phyloP scores from a whole-genome alignment of 192 early-diverging fungal species.

The Lobulomyces angularis region DNA sequence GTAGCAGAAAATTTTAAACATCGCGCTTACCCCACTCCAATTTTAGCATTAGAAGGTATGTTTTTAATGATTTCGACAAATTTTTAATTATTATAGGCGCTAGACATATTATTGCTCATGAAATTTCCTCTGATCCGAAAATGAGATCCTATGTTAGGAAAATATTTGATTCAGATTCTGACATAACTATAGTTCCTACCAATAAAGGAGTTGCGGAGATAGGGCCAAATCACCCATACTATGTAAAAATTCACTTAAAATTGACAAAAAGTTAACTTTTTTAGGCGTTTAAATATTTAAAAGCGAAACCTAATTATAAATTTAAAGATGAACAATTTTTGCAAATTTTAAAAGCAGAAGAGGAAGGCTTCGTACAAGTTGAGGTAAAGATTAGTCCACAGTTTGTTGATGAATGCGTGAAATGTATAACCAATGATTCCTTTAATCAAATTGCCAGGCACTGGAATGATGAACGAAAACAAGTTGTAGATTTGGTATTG shows the following conservation, averaged over 20 bases:
- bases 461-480: constrained; percentile 69
- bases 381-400: constrained; percentile 22
- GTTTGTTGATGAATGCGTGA: constrained; percentile 34
- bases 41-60: constrained; percentile 38
- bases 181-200: constrained; percentile 65
- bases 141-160: constrained; percentile 62
- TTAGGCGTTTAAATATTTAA: constrained; percentile 74
- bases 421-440: constrained; percentile 45
- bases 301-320: constrained; percentile 55
- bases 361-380: constrained; percentile 55
- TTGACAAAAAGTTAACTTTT: background rate
- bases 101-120: constrained; percentile 54
- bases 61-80: background rate
- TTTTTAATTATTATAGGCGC: constrained; percentile 31
- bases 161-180: constrained; percentile 55
- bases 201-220: constrained; percentile 66
- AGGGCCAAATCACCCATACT: constrained; percentile 62
- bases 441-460: constrained; percentile 42
- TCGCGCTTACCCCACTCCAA: constrained; percentile 27
- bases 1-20: constrained; percentile 33
- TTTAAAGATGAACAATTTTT: constrained; percentile 69
- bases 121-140: constrained; percentile 66
- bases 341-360: constrained; percentile 58
- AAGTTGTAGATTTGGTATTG: constrained; percentile 45
- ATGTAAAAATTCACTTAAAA: constrained; percentile 16